Conservation (phyloP, 73 alveolate genomes). For the Paramecium bursaria region DNA sequence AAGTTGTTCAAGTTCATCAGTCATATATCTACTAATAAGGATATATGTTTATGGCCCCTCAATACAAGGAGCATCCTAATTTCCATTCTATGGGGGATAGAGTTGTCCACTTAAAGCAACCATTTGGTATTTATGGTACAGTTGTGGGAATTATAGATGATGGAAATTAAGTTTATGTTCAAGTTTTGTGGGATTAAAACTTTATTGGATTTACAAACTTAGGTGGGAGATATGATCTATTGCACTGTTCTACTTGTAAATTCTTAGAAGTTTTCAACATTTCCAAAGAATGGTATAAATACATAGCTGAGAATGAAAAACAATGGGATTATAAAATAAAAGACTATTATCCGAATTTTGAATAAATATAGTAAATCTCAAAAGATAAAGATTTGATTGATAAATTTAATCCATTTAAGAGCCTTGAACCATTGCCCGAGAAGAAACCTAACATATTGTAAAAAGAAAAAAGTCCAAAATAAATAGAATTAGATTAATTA, state of each 20-base stretch:
- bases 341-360: constrained; percentile 36
- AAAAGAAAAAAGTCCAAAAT: too few relatives aligned
- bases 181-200: constrained; percentile 40
- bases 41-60: constrained; percentile 14
- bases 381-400: not conserved
- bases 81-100: constrained; percentile 60
- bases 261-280: constrained; percentile 29
- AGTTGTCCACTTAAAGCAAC: constrained; percentile 56
- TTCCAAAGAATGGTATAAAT: not conserved
- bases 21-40: constrained; percentile 15
- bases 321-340: constrained; percentile 30
- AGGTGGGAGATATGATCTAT: constrained; percentile 51
- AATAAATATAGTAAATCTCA: not conserved
- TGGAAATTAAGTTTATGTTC: constrained; percentile 14
- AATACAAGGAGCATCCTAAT: constrained; percentile 54
- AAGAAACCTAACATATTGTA: not conserved
- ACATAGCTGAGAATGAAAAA: not conserved
- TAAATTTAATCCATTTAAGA: not conserved
- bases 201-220: constrained; percentile 7
- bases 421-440: not conserved
- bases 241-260: constrained; percentile 22
- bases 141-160: constrained; percentile 68
- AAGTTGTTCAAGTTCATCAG: constrained; percentile 19
- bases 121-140: constrained; percentile 67
- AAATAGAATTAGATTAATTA: too few relatives aligned